Evolutionary conservation across 2,329 filamentous ascomycete species (phyloP).

Genomic region (Ascochyta clinopodiicola): DNA sequence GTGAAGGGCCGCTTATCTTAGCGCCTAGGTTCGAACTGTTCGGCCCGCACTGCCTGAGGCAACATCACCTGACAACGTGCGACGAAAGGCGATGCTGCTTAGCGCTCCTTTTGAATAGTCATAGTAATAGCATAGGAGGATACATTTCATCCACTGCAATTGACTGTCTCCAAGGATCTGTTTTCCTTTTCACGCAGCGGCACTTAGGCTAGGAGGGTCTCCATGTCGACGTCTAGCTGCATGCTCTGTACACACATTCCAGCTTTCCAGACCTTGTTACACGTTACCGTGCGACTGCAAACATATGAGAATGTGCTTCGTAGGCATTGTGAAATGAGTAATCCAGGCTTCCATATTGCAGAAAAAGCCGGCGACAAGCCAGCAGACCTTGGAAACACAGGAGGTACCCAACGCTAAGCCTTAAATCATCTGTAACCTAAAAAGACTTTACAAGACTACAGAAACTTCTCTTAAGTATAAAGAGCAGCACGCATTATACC

Average conservation of each 20-base stretch:
- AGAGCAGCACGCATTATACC: too few species aligned
- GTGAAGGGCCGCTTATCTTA: conserved; percentile 22
- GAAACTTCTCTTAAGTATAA: too few species aligned
- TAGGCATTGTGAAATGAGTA: background rate
- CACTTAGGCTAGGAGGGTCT: background rate
- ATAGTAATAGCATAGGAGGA: background rate
- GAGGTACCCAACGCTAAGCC: too few species aligned
- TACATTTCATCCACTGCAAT: background rate
- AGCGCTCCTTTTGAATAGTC: background rate
- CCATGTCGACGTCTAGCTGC: background rate
- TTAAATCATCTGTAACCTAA: too few species aligned
- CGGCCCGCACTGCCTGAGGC: conserved; percentile 22
- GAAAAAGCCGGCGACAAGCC: too few species aligned
- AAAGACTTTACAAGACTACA: too few species aligned
- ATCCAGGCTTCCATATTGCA: background rate
- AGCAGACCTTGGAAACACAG: too few species aligned
- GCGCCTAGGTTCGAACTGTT: conserved; percentile 13
- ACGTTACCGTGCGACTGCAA: background rate
- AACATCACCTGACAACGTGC: conserved; percentile 1
- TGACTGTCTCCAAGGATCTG: background rate
- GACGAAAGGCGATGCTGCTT: background rate
- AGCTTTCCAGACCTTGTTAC: background rate
- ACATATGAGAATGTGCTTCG: background rate
- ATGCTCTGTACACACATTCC: background rate
- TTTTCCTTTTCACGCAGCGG: background rate